Evolutionary conservation across 306 rosid genomes (phyloP).

Genomic region (Corylus avellana): DNA sequence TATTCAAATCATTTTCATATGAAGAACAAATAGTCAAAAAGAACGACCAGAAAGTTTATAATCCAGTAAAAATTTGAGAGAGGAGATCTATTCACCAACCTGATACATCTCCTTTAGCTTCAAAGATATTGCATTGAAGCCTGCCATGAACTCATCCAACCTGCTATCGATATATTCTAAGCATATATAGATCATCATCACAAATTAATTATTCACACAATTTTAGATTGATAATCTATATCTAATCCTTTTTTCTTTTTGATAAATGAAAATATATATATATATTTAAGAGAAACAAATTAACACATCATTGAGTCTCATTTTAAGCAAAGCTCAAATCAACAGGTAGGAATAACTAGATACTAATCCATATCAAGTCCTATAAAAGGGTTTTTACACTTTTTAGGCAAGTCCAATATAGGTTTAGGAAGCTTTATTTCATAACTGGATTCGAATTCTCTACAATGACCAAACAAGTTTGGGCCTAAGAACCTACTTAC

Average conservation of each 20-base stretch:
- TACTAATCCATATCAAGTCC: no score
- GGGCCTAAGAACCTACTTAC: not conserved
- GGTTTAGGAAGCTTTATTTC: not conserved
- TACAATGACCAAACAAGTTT: not conserved
- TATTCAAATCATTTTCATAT: constrained; percentile 1
- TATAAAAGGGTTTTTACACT: no score
- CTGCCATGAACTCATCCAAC: constrained; percentile 96
- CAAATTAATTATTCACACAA: no score
- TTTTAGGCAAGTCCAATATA: not conserved
- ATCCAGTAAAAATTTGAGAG: not conserved
- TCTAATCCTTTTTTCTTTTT: no score
- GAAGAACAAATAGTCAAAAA: not conserved
- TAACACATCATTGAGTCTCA: no score
- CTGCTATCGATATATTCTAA: constrained; percentile 33
- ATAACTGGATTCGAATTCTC: not conserved
- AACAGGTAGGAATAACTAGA: no score
- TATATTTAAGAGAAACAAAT: no score
- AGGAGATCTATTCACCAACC: constrained; percentile 46
- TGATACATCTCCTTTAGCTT: constrained; percentile 96
- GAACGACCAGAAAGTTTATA: constrained; percentile 5
- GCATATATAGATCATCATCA: no score
- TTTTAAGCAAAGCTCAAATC: no score
- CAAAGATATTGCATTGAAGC: constrained; percentile 88
- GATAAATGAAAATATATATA: no score
- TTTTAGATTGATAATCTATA: no score